Conservation (phyloP, 129 eudicot genomes). For the Flaveria bidentis region DNA sequence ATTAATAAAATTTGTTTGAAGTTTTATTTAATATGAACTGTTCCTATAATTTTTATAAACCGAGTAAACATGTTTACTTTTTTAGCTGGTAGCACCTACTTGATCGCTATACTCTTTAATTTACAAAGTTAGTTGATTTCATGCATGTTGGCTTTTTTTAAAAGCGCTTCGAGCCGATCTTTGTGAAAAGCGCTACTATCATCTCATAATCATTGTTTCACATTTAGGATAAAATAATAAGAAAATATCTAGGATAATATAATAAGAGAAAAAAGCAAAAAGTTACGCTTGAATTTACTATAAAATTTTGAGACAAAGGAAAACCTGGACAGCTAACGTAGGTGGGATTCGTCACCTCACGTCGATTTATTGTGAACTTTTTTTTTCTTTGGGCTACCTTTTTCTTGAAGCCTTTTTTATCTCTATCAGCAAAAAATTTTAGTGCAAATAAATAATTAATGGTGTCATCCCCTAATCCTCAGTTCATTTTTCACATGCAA, state of each 20-base stretch:
- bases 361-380: conserved; percentile 13
- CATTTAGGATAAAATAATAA: not conserved
- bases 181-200: no score
- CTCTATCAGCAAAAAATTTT: conserved; percentile 18
- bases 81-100: no score
- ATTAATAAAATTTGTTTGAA: no score
- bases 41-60: no score
- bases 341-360: conserved; percentile 35
- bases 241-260: not conserved
- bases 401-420: conserved; percentile 27
- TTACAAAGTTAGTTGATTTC: no score
- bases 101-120: no score
- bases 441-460: conserved; percentile 1
- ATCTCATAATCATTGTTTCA: not conserved
- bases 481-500: conserved; percentile 2
- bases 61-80: no score
- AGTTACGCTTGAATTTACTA: not conserved
- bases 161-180: no score
- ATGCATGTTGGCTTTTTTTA: no score
- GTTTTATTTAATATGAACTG: no score
- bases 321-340: not conserved
- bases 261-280: not conserved
- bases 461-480: conserved; percentile 7
- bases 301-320: not conserved
- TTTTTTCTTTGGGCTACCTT: conserved; percentile 1